Conservation (phyloP, 2,329 filamentous ascomycete genomes). For the Sporothrix euskadiensis region DNA sequence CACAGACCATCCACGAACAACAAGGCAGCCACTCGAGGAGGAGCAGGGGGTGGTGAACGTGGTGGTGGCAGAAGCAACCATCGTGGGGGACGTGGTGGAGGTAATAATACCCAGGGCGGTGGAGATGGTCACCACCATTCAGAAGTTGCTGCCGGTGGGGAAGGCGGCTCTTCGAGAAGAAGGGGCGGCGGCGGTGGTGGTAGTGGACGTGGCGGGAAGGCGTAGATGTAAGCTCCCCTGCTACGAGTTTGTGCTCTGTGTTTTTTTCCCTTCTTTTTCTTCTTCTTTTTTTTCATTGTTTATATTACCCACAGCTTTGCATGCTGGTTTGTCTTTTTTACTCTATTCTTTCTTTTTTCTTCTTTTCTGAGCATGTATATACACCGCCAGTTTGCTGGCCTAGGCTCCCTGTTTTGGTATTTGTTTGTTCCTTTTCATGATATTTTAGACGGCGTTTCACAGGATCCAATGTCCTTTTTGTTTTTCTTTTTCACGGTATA, state of each 20-base stretch:
- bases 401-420: background rate
- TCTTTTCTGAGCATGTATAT: background rate
- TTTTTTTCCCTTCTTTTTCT: too few relatives aligned
- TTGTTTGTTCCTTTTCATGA: background rate
- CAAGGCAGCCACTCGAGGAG: conserved; percentile 17
- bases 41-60: background rate
- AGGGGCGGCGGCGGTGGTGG: conserved; percentile 18
- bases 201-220: conserved; percentile 21
- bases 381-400: conserved; percentile 4
- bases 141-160: conserved; percentile 13
- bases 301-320: conserved; percentile 16
- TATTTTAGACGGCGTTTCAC: conserved; percentile 2
- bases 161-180: background rate
- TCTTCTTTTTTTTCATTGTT: background rate
- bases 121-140: background rate
- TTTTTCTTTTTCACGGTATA: background rate
- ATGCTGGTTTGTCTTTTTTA: conserved; percentile 6
- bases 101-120: background rate
- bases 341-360: background rate
- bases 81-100: conserved; percentile 7
- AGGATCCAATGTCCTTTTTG: background rate
- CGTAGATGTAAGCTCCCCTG: background rate
- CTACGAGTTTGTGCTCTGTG: background rate
- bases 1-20: background rate
- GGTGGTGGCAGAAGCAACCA: conserved; percentile 20